phyloP scores from a whole-genome alignment of 345 rosid genomes.

The Garcia nutans region DNA sequence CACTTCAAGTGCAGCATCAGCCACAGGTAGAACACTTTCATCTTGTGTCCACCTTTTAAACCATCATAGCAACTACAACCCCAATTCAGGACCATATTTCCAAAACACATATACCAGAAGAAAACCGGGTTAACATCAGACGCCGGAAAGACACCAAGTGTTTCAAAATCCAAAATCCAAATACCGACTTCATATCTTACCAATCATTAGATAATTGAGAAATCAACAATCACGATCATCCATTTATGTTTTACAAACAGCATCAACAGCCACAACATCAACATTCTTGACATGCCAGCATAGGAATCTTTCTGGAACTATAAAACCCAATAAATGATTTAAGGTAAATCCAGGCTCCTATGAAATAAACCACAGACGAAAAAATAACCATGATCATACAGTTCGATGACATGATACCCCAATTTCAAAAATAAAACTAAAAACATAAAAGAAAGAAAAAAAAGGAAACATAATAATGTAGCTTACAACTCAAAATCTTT shows the following conservation, averaged over 20 bases:
- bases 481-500: conserved; percentile 18
- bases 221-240: conserved; percentile 52
- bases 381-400: background rate
- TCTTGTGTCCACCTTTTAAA: conserved; percentile 24
- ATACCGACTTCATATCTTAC: conserved; percentile 37
- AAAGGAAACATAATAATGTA: conserved; percentile 2
- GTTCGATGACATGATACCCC: background rate
- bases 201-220: conserved; percentile 34
- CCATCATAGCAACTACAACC: conserved; percentile 40
- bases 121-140: conserved; percentile 32
- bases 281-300: conserved; percentile 54
- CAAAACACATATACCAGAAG: conserved; percentile 28
- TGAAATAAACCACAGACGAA: conserved; percentile 9
- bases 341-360: conserved; percentile 31
- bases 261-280: conserved; percentile 63
- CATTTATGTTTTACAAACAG: conserved; percentile 56
- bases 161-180: conserved; percentile 33
- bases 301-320: conserved; percentile 59
- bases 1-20: conserved; percentile 37
- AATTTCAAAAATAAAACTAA: background rate
- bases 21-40: conserved; percentile 29
- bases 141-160: conserved; percentile 25
- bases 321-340: conserved; percentile 53
- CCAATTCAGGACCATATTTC: conserved; percentile 28
- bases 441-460: background rate